Base-by-base conservation (phyloP, 306 rosid genomes). In the Dalbergia cochinchinensis region DNA sequence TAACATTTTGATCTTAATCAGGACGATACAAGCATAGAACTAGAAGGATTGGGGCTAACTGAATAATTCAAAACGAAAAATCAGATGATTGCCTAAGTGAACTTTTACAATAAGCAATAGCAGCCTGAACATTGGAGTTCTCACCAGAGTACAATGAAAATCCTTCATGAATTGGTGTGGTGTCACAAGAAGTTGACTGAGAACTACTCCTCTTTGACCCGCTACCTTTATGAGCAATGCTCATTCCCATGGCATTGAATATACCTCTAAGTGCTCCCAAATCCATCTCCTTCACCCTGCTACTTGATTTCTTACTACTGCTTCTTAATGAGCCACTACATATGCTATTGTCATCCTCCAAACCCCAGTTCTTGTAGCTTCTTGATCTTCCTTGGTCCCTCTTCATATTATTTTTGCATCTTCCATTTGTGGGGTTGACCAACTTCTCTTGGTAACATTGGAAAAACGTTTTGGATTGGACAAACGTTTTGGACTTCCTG, bases 41-140 rank as follows among this genome's bases (percentile, higher is more conserved):
- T 37, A 37, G 80, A 34, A 63, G 71, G 54, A 53, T n/a, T 51
- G 8, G 44, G 74, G 20, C 69, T 16, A n/a, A 53, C 4, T 41
- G 50, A 78, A 68, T 42, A 37, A 37, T 26, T 66, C 58, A 70
- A 71, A 76, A 81, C 5, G 66, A 68, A 77, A 82, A 78, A 70
- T 83, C 78, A 64, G 85, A 78, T 9, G 79, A 33, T 44, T 83
- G 85, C 11, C 82, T 77, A 39, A 80, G 63, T 72, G 91, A 90
- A 73, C 74, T 82, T 50, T 90, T 90, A 65, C 94, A 90, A 61
- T 90, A 87, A 20, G 90, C 86, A 85, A 90, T 83, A 71, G 94
- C 90, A n/a, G 89, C 84, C 73, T 86, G 88, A 81, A 90, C 79
- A 18, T 16, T n/a, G 13, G 88, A 86, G 51, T 41, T 85, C 5